These are phyloP conservation scores for Hebeloma cylindrosporum DNA, from an alignment of 768 basidiomycete species.

Conservation along the genomic window DNA sequence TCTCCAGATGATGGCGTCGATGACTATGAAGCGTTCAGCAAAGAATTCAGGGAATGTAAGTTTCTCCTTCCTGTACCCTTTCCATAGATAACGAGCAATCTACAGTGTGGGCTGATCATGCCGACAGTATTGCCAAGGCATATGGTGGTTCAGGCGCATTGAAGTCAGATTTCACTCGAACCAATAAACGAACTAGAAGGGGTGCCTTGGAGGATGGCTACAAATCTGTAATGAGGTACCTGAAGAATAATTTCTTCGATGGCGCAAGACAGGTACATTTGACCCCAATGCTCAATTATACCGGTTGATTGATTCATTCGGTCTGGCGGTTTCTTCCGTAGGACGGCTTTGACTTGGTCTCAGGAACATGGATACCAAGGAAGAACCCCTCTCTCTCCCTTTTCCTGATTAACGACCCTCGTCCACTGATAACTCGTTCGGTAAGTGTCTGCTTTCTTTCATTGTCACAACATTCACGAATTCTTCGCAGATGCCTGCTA, in stretches of 20 bases:
- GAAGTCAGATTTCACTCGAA: conserved; percentile 96
- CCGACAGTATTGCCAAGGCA: conserved; percentile 83
- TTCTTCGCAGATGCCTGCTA: conserved; percentile 71
- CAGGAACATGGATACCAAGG: conserved; percentile 87
- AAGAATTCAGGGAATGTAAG: conserved; percentile 87
- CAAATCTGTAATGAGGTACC: conserved; percentile 81
- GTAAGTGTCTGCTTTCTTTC: conserved; percentile 44
- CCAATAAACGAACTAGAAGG: conserved; percentile 81
- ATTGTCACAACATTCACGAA: conserved; percentile 7
- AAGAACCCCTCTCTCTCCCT: conserved; percentile 68
- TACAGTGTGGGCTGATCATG: conserved; percentile 97
- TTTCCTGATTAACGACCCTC: conserved; percentile 72
- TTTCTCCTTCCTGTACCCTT: conserved; percentile 7
- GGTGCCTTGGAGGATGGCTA: conserved; percentile 83
- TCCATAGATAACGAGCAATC: conserved; percentile 1
- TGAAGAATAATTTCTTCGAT: conserved; percentile 97
- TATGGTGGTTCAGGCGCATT: conserved; percentile 95
- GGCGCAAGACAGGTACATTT: conserved; percentile 77
- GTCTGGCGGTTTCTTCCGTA: conserved; percentile 30
- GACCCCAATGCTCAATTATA: neutral
- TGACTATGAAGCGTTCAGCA: conserved; percentile 75
- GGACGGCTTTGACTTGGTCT: conserved; percentile 95
- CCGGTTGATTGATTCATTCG: neutral
- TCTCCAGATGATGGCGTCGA: conserved; percentile 72
- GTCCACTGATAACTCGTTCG: conserved; percentile 82